Base-by-base conservation (phyloP, 169 alveolate genomes). In the Eimeria brunetti region DNA sequence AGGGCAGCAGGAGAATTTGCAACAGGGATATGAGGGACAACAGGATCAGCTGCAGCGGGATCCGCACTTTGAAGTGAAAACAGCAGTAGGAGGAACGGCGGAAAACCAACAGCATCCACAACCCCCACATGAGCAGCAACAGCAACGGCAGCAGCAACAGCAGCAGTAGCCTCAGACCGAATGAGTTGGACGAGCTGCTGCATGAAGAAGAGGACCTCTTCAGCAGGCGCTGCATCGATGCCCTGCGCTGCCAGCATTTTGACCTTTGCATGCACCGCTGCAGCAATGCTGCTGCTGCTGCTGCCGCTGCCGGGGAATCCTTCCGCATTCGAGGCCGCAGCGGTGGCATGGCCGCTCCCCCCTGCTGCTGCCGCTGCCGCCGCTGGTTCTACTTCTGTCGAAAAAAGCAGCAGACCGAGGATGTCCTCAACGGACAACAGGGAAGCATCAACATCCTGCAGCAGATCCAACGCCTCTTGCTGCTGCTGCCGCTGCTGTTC, bases 181-280 rank as follows among this genome's bases (percentile, higher is more conserved):
- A 76, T 76, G 86, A 76, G 86, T 38, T 76, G 86, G 33, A 76
- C 86, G 58, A 76, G 86, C 86, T 76, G 86, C 86, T 76, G 86
- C 86, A 76, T 76, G 62, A 76, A 76, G 58, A 76, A 76, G 12
- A 76, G 62, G 20, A 76, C 6, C 60, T 76, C 86, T 64, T 38
- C 56, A 5, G 33, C 64, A 22, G 86, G 86, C 5, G 62, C 86
- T 18, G 30, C 86, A 18, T 76, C 86, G 20, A 76, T 16, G 60
- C 64, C 86, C 62, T 76, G 64, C 30, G n/a, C 86, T 18, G 86
- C 86, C n/a, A 76, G 62, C 62, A 16, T 18, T 58, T 76, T 76
- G 60, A 76, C 86, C 0, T 46, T 38, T 49, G 62, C 56, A 46
- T 76, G 86, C 33, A 76, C 86, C 16, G 62, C 86, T 12, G 86